Evolutionary conservation across 2,329 filamentous ascomycete species (phyloP).

Genomic region (Colletotrichum echinochloae): DNA sequence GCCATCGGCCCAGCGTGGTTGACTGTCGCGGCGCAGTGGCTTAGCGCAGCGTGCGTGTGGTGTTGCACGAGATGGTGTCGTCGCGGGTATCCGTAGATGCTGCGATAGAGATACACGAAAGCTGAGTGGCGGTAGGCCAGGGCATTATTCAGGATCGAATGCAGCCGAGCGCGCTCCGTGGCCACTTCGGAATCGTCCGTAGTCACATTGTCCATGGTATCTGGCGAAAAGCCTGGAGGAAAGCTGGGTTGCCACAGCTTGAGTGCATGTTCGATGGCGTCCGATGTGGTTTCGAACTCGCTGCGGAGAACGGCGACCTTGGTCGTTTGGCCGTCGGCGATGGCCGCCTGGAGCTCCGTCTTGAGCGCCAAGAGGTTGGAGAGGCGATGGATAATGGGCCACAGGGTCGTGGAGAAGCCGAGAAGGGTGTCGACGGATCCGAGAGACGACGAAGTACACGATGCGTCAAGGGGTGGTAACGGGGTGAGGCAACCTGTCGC

Average conservation of each 20-base stretch:
- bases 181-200: constrained; percentile 45
- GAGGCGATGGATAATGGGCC: constrained; percentile 72
- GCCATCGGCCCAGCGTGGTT: constrained; percentile 70
- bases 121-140: constrained; percentile 70
- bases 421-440: constrained; percentile 69
- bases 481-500: constrained; percentile 60
- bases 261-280: constrained; percentile 67
- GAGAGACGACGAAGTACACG: constrained; percentile 59
- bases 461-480: constrained; percentile 60
- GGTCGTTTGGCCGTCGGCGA: constrained; percentile 54
- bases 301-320: constrained; percentile 62
- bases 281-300: constrained; percentile 63
- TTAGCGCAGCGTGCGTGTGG: constrained; percentile 62
- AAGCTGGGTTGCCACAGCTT: constrained; percentile 67
- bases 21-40: constrained; percentile 67
- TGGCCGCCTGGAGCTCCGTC: constrained; percentile 61
- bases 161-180: constrained; percentile 57
- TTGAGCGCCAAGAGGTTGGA: constrained; percentile 67
- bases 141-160: constrained; percentile 69
- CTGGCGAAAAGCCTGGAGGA: constrained; percentile 53
- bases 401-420: constrained; percentile 71
- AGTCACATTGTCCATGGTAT: constrained; percentile 41
- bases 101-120: constrained; percentile 69
- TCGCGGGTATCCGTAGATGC: constrained; percentile 62
- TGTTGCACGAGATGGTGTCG: constrained; percentile 64